A percentile compares a stretch with the other conserved stretches of the same genome.
Evolutionary conservation across 2,329 filamentous ascomycete genomes (phyloP).

Genomic region (Pestalotiopsis sp.): DNA sequence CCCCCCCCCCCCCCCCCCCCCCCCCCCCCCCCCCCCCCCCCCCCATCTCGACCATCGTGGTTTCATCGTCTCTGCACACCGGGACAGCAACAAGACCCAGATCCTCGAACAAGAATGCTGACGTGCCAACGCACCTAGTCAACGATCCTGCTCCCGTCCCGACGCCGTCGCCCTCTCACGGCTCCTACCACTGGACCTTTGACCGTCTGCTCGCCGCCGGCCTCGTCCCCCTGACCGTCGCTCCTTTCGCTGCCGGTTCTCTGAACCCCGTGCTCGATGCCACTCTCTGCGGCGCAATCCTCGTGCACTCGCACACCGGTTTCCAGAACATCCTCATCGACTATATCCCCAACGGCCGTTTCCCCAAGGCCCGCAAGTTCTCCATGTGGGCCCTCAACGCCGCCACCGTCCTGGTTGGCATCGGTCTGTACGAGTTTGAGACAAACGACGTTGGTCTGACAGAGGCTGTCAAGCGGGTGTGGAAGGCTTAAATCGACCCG

Average conservation of each 20-base stretch:
- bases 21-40: neutral
- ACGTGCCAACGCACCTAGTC: slow-evolving; percentile 48
- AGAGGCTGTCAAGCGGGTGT: slow-evolving; percentile 84
- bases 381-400: slow-evolving; percentile 79
- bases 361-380: slow-evolving; percentile 68
- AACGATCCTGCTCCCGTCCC: slow-evolving; percentile 86
- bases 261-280: slow-evolving; percentile 90
- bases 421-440: slow-evolving; percentile 97
- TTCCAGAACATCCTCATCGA: slow-evolving; percentile 91
- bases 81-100: neutral
- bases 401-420: slow-evolving; percentile 77
- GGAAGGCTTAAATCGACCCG: slow-evolving; percentile 67
- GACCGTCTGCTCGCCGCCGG: slow-evolving; percentile 82
- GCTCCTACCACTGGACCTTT: slow-evolving; percentile 98
- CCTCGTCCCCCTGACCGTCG: slow-evolving; percentile 83
- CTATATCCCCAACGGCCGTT: slow-evolving; percentile 77
- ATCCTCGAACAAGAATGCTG: slow-evolving; percentile 17
- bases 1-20: neutral
- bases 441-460: slow-evolving; percentile 96
- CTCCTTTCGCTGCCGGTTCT: slow-evolving; percentile 89
- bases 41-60: neutral
- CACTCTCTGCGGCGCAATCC: slow-evolving; percentile 76
- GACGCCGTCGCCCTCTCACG: slow-evolving; percentile 73
- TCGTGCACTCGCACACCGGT: slow-evolving; percentile 94
- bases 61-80: neutral